Evolutionary conservation across 768 basidiomycete genomes (phyloP), one percentile per base, ranked within the genome.

Genomic region (Pulveroboletus sp.): DNA sequence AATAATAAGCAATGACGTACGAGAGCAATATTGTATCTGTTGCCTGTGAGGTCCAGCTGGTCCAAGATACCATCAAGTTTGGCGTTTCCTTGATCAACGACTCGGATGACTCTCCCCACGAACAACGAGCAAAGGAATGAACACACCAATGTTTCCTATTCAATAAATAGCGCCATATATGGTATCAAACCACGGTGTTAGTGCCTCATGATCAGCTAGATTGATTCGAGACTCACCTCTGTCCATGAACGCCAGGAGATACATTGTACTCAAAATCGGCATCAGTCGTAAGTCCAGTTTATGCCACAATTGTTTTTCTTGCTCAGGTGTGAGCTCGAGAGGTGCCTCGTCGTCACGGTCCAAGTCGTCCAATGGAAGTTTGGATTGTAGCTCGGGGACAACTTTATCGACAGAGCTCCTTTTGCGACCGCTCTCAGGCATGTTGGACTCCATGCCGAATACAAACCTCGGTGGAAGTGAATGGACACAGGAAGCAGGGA

Each of bases 11-110:
- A n/a, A 8, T 3, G 16, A 41, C 72, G 14, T 38, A 85, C 85
- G 61, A 87, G 61, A 0, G 83, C 82, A 33, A 85, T 78, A 51
- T 86, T 86, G 53, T 84, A 89, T 54, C 77, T 67, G 58, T 80
- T 75, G 9, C 81, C 79, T 0, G 70, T 75, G 35, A 88, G 72
- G 31, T 78, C 20, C 2, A 89, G 71, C 56, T 87, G 74, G 0
- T 66, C 76, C 14, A 63, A 58, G 4, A 90, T 64, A 2, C 87
- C 87, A 56, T 83, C 80, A 2, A 87, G 65, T 51, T 75, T 81
- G 2, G 85, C 85, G 57, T 87, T 87, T 32, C 83, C 84, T 47
- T 21, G 12, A 37, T n/a, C 1, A 43, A n/a, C n/a, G n/a, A n/a
- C n/a, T n/a, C n/a, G n/a, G 3, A 21, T 47, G 43, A 51, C n/a